These are phyloP conservation scores for Xerocomellus intermedius DNA, from an alignment of 768 basidiomycete species.

Conservation along the genomic window DNA sequence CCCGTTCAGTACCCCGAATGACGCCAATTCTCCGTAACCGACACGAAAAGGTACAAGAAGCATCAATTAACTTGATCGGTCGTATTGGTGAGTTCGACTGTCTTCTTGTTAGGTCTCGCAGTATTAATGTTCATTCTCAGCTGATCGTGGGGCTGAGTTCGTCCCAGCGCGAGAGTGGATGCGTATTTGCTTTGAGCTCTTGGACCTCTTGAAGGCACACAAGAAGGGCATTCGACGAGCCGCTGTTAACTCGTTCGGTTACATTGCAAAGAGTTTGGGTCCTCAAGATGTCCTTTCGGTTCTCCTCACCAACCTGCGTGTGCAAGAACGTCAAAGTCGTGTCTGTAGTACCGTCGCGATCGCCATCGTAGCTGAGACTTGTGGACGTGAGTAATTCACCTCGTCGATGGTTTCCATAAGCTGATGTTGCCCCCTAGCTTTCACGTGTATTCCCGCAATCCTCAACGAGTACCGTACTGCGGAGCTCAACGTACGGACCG, in stretches of 20 bases:
- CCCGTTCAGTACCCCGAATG: slow-evolving; percentile 89
- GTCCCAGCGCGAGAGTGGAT: slow-evolving; percentile 99
- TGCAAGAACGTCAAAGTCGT: slow-evolving; percentile 98
- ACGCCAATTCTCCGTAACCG: slow-evolving; percentile 99
- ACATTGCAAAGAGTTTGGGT: slow-evolving; percentile 98
- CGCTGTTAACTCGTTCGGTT: slow-evolving; percentile 99
- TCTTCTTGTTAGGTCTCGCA: neutral
- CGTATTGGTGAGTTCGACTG: slow-evolving; percentile 62
- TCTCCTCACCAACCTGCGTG: slow-evolving; percentile 91
- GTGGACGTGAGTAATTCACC: slow-evolving; percentile 52
- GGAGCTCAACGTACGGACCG: slow-evolving; percentile 97
- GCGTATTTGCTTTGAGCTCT: slow-evolving; percentile 98
- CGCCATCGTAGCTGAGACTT: slow-evolving; percentile 92
- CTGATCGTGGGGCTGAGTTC: slow-evolving; percentile 98
- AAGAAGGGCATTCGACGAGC: slow-evolving; percentile 99
- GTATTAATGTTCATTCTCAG: slow-evolving; percentile 34
- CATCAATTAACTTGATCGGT: slow-evolving; percentile 98
- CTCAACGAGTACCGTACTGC: slow-evolving; percentile 98
- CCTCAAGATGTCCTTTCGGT: slow-evolving; percentile 98
- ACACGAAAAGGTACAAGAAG: slow-evolving; percentile 99
- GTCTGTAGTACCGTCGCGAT: slow-evolving; percentile 99
- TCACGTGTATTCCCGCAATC: slow-evolving; percentile 98
- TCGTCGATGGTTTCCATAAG: neutral
- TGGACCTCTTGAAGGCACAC: slow-evolving; percentile 97
- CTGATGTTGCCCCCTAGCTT: slow-evolving; percentile 48